Conservation (phyloP, 1,139 yeast species). For the Zygotorulaspora mrakii region DNA sequence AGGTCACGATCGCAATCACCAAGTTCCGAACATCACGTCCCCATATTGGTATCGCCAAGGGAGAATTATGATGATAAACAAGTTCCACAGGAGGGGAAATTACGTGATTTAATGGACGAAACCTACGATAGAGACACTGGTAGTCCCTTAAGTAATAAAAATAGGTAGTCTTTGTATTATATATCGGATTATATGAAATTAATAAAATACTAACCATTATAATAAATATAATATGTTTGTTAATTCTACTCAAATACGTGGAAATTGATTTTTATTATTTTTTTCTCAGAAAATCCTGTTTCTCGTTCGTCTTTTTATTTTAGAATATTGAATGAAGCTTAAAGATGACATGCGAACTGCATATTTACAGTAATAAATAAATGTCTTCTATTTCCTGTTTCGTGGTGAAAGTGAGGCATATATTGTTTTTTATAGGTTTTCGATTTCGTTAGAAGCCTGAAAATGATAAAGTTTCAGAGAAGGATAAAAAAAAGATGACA, state of each 20-base stretch:
- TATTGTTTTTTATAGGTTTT: background rate
- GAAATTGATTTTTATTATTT: background rate
- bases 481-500: background rate
- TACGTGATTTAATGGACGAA: slow-evolving; percentile 10
- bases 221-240: slow-evolving; percentile 8
- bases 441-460: slow-evolving; percentile 4
- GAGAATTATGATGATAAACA: slow-evolving; percentile 4
- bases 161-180: slow-evolving; percentile 3
- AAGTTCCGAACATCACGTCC: slow-evolving; percentile 14
- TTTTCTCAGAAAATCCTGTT: background rate
- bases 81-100: slow-evolving; percentile 8
- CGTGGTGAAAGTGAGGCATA: background rate
- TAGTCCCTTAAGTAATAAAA: slow-evolving; percentile 14
- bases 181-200: background rate
- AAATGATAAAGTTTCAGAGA: slow-evolving; percentile 4
- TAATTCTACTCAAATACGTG: slow-evolving; percentile 3
- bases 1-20: slow-evolving; percentile 7
- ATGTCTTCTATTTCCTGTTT: slow-evolving; percentile 4
- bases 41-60: slow-evolving; percentile 16
- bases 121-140: slow-evolving; percentile 9
- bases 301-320: slow-evolving; percentile 2
- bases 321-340: slow-evolving; percentile 16
- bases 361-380: slow-evolving; percentile 13
- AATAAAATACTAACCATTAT: slow-evolving; percentile 2
- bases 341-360: slow-evolving; percentile 13